Base-by-base conservation (phyloP, 2,329 filamentous ascomycete genomes). In the Aulographum hederae region DNA sequence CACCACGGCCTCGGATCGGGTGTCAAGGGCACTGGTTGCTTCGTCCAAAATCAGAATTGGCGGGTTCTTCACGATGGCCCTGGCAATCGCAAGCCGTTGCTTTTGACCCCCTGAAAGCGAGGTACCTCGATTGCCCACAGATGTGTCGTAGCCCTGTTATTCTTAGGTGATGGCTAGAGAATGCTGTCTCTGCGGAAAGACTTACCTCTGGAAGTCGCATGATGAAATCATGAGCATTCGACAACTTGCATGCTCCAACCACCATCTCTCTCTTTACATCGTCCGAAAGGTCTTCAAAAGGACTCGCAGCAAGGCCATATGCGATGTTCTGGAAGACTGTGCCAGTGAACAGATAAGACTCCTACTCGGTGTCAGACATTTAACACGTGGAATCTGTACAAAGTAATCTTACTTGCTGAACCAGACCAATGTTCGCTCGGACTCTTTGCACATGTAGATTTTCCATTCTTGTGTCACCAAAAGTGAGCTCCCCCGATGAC, bases 31-130 rank as follows among this genome's bases (percentile, higher is more conserved):
- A 35, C 70, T 77, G 0, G 78, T 84, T 1, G 79, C 78, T 50
- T 86, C 78, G 43, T 86, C 78, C 5, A 89, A 57, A 5, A 84
- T 65, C 3, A 84, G 53, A 2, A 84, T 67, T 1, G 58, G 55
- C 0, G 77, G 76, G 30, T 70, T 57, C 28, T 73, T 68, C 32
- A 82, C 61, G 18, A 82, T 71, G 6, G 73, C 73, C 5, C 78
- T 61, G 0, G 77, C 78, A 38, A 84, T 81, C 3, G 78, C 74
- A 18, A 91, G 65, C 3, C 82, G 68, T 48, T 91, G 81, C n/a
- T 78, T 69, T 48, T 92, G 81, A 1, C 82, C 82, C 12, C 80
- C 78, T 8, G 76, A 82, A 2, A 91, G 57, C 46, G 79, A 81
- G 30, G 77, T 74, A 4, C 81, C 81, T 16, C 68, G 67, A 44